Conservation (phyloP, 192 early-diverging fungal genomes). For the Coemansia nantahalensis region DNA sequence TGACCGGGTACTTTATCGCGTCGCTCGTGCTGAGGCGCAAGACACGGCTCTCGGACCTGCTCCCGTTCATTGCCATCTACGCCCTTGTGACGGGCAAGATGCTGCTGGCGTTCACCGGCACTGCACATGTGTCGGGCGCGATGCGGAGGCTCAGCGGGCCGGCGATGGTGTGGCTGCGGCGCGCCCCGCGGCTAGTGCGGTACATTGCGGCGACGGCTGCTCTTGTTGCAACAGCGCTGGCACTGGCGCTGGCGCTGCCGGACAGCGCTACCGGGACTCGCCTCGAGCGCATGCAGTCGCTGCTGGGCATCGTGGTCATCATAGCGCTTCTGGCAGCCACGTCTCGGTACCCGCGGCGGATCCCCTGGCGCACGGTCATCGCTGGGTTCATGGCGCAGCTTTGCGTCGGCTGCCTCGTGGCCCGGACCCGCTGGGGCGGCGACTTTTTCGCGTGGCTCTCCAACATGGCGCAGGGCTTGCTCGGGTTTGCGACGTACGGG, state of each 20-base stretch:
- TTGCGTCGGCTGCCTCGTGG: conserved; percentile 75
- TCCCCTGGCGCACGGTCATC: conserved; percentile 74
- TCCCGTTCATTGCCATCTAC: conserved; percentile 54
- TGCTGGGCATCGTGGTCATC: conserved; percentile 67
- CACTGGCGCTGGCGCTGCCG: conserved; percentile 33
- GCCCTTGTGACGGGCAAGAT: conserved; percentile 54
- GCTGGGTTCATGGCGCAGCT: conserved; percentile 73
- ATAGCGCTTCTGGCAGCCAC: conserved; percentile 43
- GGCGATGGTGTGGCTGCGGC: conserved; percentile 14
- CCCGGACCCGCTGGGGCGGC: conserved; percentile 67
- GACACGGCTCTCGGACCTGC: conserved; percentile 48
- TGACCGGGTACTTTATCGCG: conserved; percentile 65
- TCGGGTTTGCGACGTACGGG: conserved; percentile 68
- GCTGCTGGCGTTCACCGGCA: conserved; percentile 47
- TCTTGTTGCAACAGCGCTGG: conserved; percentile 58
- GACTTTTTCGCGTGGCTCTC: conserved; percentile 73
- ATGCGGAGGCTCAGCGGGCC: background rate
- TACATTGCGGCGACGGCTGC: conserved; percentile 54
- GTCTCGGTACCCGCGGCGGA: conserved; percentile 62
- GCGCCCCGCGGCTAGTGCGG: conserved; percentile 41
- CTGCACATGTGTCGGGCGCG: conserved; percentile 23
- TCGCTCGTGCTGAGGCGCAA: conserved; percentile 55
- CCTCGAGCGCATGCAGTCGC: conserved; percentile 70
- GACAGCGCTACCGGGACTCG: conserved; percentile 55
- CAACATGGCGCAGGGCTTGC: conserved; percentile 55